A percentile compares a stretch with the other conserved stretches of the same genome.
phyloP scores from a whole-genome alignment of 345 rosid genomes.

The Erodium maritimum region DNA sequence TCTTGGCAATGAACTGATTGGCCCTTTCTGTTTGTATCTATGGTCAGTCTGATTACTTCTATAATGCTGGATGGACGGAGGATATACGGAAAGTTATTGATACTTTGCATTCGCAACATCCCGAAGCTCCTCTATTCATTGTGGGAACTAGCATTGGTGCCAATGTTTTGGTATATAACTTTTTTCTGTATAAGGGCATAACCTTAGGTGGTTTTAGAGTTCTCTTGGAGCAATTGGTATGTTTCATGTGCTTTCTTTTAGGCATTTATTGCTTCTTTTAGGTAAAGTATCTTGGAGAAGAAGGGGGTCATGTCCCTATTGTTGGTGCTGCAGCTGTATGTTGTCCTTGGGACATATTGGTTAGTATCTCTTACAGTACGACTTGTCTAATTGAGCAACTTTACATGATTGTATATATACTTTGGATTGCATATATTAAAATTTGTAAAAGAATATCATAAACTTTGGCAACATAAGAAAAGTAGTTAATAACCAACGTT shows the following conservation, averaged over 20 bases:
- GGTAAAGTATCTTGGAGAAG: conserved; percentile 36
- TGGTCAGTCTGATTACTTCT: conserved; percentile 38
- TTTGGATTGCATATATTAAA: not conserved
- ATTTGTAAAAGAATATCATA: too few species aligned
- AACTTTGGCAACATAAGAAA: too few species aligned
- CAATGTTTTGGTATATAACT: conserved; percentile 23
- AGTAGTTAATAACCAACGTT: too few species aligned
- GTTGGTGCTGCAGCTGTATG: conserved; percentile 32
- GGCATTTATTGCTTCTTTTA: conserved; percentile 7
- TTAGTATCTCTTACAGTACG: conserved; percentile 8
- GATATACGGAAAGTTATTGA: conserved; percentile 20
- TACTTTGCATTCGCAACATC: conserved; percentile 16
- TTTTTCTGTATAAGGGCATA: not conserved
- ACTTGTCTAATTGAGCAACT: not conserved
- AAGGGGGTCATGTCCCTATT: conserved; percentile 17
- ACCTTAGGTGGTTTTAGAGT: not conserved
- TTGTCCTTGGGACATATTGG: conserved; percentile 33
- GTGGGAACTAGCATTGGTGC: conserved; percentile 40
- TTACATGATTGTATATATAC: not conserved
- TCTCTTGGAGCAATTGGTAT: not conserved
- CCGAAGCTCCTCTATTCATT: conserved; percentile 27
- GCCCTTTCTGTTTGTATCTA: conserved; percentile 7
- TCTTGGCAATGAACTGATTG: conserved; percentile 7
- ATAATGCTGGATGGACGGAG: conserved; percentile 38
- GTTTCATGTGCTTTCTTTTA: not conserved